Evolutionary conservation across 345 rosid genomes (phyloP).

Genomic region (Sisymbrium irio): DNA sequence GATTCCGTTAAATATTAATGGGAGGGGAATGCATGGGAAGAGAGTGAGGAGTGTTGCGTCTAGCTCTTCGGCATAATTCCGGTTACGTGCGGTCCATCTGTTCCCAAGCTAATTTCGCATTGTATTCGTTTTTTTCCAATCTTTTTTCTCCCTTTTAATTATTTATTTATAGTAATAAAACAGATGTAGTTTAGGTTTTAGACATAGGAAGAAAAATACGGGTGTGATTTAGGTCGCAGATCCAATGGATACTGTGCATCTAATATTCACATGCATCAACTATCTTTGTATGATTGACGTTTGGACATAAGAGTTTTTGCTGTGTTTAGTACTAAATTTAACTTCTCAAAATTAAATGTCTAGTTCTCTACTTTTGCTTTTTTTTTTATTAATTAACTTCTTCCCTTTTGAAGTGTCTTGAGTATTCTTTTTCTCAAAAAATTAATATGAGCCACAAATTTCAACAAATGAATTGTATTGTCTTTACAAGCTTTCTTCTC

Average conservation of each 20-base stretch:
- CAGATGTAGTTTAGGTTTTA: constrained; percentile 25
- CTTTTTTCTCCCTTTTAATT: background rate
- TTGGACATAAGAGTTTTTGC: background rate
- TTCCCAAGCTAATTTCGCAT: constrained; percentile 19
- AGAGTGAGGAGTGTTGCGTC: constrained; percentile 37
- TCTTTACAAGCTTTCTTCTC: background rate
- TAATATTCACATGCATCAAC: background rate
- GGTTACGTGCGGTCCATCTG: constrained; percentile 22
- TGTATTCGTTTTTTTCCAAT: constrained; percentile 3
- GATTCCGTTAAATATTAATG: background rate
- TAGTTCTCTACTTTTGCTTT: background rate
- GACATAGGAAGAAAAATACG: background rate
- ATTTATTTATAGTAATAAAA: background rate
- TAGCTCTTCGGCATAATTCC: background rate
- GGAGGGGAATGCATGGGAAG: constrained; percentile 28
- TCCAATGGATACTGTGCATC: background rate
- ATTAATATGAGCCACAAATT: background rate
- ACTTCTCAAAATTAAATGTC: background rate
- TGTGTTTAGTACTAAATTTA: background rate
- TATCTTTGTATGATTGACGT: background rate
- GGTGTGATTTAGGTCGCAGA: constrained; percentile 25
- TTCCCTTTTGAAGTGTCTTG: background rate
- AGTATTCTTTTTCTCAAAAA: background rate
- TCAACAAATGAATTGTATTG: background rate
- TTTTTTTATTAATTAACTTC: background rate